phyloP scores from a whole-genome alignment of 208 protist species.

The Naegleria fowleri region DNA sequence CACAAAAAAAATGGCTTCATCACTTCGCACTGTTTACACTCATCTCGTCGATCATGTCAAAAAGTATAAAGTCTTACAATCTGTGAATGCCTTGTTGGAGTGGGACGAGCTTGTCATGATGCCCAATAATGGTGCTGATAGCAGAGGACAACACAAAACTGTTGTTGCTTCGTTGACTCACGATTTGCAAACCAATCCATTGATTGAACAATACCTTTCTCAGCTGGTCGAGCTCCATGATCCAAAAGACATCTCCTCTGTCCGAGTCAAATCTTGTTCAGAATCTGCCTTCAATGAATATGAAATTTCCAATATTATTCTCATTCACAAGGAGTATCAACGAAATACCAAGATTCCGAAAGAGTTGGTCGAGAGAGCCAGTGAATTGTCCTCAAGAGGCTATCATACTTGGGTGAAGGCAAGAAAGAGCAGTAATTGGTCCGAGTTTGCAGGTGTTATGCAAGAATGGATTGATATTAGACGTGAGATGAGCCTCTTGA shows the following conservation, averaged over 20 bases:
- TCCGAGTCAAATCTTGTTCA: slow-evolving; percentile 44
- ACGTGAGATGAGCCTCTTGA: slow-evolving; percentile 58
- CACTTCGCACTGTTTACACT: not conserved
- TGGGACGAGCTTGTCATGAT: slow-evolving; percentile 72
- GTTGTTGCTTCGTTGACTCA: slow-evolving; percentile 50
- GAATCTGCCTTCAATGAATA: slow-evolving; percentile 44
- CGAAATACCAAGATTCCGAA: slow-evolving; percentile 17
- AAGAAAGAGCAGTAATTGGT: slow-evolving; percentile 60
- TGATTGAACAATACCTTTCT: not conserved
- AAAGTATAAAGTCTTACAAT: not conserved
- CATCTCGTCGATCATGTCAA: not conserved
- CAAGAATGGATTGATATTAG: slow-evolving; percentile 64
- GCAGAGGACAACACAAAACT: slow-evolving; percentile 58
- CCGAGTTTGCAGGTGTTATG: slow-evolving; percentile 56
- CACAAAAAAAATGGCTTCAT: not conserved
- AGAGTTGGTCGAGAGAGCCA: not conserved
- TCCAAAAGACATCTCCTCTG: slow-evolving; percentile 38
- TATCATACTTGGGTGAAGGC: slow-evolving; percentile 42
- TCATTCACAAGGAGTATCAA: slow-evolving; percentile 44
- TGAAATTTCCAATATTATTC: slow-evolving; percentile 61
- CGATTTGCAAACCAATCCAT: slow-evolving; percentile 48
- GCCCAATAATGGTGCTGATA: slow-evolving; percentile 58
- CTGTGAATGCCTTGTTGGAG: slow-evolving; percentile 43
- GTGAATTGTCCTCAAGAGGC: not conserved
- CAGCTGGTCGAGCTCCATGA: slow-evolving; percentile 32